Conservation (phyloP, 345 rosid genomes). For the Excoecaria cochinchinensis region DNA sequence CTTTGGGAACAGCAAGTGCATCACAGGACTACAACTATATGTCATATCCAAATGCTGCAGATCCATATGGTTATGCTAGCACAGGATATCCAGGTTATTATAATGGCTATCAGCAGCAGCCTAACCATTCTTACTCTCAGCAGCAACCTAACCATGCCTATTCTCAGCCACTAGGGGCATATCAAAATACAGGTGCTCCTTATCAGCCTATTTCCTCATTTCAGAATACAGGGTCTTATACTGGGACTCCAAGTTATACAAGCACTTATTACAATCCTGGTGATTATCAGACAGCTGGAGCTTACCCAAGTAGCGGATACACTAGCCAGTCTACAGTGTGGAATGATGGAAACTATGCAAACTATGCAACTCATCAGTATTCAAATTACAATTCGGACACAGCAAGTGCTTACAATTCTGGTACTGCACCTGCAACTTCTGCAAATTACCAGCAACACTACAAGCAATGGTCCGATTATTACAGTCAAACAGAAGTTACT, state of each 20-base stretch:
- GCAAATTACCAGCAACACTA: slow-evolving; percentile 72
- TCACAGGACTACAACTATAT: slow-evolving; percentile 65
- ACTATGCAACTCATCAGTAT: slow-evolving; percentile 64
- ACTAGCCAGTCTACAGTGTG: slow-evolving; percentile 60
- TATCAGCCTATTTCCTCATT: slow-evolving; percentile 98
- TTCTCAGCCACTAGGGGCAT: slow-evolving; percentile 80
- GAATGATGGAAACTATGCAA: slow-evolving; percentile 67
- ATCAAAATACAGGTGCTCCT: slow-evolving; percentile 99
- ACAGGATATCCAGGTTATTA: slow-evolving; percentile 76
- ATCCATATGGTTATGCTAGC: slow-evolving; percentile 68
- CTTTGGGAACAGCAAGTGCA: slow-evolving; percentile 51
- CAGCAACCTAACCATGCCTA: slow-evolving; percentile 50
- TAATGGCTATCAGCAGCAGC: slow-evolving; percentile 72
- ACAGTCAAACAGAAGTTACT: slow-evolving; percentile 84
- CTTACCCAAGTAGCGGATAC: slow-evolving; percentile 73
- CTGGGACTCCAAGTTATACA: slow-evolving; percentile 95
- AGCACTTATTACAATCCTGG: slow-evolving; percentile 96
- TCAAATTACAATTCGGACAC: slow-evolving; percentile 58
- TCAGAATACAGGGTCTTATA: slow-evolving; percentile 99
- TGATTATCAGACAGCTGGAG: slow-evolving; percentile 99
- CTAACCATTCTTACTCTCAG: slow-evolving; percentile 38
- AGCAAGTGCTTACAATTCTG: slow-evolving; percentile 50
- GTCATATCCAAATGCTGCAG: slow-evolving; percentile 59
- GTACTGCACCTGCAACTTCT: slow-evolving; percentile 51
- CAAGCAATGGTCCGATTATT: slow-evolving; percentile 85